phyloP scores from a whole-genome alignment of 305 asterid species.

The Rubia peregrina region DNA sequence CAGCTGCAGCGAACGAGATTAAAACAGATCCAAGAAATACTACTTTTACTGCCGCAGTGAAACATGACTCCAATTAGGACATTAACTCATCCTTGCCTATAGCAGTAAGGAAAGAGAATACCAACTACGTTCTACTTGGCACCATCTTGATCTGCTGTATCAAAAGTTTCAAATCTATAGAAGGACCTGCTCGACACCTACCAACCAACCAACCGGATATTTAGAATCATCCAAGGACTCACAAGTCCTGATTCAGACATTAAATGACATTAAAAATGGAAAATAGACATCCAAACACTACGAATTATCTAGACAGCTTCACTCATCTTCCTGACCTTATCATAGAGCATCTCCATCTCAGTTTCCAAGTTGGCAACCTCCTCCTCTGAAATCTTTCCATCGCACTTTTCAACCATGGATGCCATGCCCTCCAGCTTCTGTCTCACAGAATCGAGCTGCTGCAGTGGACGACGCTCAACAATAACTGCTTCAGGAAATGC shows the following conservation, averaged over 20 bases:
- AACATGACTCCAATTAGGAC: neutral
- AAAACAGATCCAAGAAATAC: neutral
- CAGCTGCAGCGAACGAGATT: neutral
- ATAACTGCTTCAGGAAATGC: constrained; percentile 10
- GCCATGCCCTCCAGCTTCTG: constrained; percentile 35
- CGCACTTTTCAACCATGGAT: constrained; percentile 29
- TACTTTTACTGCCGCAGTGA: neutral
- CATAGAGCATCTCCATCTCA: constrained; percentile 35
- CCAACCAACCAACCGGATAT: neutral
- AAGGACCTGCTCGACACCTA: neutral
- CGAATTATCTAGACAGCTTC: constrained; percentile 3
- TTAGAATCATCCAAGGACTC: neutral
- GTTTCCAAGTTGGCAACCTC: constrained; percentile 37
- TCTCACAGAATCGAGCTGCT: constrained; percentile 25
- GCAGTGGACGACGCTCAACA: neutral
- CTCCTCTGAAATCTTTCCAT: constrained; percentile 29
- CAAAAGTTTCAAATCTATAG: neutral
- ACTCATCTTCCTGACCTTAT: constrained; percentile 35
- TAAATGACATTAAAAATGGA: neutral
- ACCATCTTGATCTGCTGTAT: neutral
- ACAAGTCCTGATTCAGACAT: neutral
- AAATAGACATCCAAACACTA: neutral
- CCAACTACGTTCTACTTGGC: neutral
- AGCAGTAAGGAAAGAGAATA: neutral
- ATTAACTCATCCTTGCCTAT: neutral